phyloP scores from a whole-genome alignment of 257 asterid species.

The Eucommia ulmoides region DNA sequence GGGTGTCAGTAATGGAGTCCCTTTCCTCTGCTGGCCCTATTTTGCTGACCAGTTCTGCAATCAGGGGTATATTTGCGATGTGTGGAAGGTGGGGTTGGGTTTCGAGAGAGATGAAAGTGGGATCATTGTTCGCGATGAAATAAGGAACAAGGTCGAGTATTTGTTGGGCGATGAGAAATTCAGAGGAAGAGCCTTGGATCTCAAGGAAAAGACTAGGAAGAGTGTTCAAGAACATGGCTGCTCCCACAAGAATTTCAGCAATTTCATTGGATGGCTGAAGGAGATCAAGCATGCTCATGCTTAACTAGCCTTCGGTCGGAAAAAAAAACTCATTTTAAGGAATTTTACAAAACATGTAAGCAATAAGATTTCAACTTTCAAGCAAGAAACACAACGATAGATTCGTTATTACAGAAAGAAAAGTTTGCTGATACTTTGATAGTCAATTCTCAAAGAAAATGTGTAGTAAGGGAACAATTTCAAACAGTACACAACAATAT shows the following conservation, averaged over 20 bases:
- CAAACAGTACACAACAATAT: too few species aligned
- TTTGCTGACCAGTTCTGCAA: conserved; percentile 9
- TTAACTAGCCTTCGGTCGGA: too few species aligned
- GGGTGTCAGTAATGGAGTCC: conserved; percentile 13
- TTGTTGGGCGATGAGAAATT: not conserved
- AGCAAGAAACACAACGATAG: too few species aligned
- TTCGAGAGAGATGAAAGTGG: conserved; percentile 21
- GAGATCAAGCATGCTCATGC: too few species aligned
- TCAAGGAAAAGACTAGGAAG: not conserved
- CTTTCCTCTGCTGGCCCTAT: conserved; percentile 14
- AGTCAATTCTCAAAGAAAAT: too few species aligned
- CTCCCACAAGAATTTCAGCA: not conserved
- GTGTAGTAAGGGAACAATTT: too few species aligned
- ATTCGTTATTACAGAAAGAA: too few species aligned
- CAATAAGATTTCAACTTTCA: too few species aligned
- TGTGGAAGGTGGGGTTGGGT: conserved; percentile 9
- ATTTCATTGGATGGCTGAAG: not conserved
- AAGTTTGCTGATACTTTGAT: too few species aligned
- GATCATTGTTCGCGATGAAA: conserved; percentile 16
- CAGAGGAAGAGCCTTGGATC: not conserved
- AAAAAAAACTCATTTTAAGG: too few species aligned
- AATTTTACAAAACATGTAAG: too few species aligned
- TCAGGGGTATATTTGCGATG: conserved; percentile 10
- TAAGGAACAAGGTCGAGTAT: not conserved
- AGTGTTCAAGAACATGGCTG: not conserved